A percentile compares a stretch with the other conserved stretches of the same genome.
Evolutionary conservation across 2,329 filamentous ascomycete species (phyloP).

Genomic region (Penicillium crustosum): DNA sequence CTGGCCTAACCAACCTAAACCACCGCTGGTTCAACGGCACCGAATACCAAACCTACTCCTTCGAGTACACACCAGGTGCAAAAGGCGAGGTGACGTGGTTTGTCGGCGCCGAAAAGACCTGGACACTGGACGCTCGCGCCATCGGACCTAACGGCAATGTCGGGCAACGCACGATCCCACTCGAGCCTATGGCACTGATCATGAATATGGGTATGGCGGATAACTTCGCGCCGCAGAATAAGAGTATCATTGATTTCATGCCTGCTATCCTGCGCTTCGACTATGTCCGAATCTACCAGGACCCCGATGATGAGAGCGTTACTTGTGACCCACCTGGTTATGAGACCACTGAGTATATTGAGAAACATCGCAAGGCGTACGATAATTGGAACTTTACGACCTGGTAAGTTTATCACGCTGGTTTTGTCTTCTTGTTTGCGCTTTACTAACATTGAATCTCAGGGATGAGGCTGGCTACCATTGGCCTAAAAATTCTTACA

Average conservation of each 20-base stretch:
- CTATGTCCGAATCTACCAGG: slow-evolving; percentile 70
- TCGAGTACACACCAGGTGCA: slow-evolving; percentile 62
- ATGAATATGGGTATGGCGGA: slow-evolving; percentile 70
- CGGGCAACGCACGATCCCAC: slow-evolving; percentile 62
- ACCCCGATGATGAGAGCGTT: slow-evolving; percentile 56
- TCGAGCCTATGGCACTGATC: slow-evolving; percentile 67
- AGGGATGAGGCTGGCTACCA: slow-evolving; percentile 53
- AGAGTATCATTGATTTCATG: slow-evolving; percentile 56
- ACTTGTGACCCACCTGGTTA: slow-evolving; percentile 69
- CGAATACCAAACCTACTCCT: slow-evolving; percentile 62
- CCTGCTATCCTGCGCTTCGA: slow-evolving; percentile 68
- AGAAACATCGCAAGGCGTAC: slow-evolving; percentile 61
- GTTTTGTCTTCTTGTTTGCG: neutral
- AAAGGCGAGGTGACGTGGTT: slow-evolving; percentile 67
- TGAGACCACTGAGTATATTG: slow-evolving; percentile 67
- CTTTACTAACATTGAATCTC: neutral
- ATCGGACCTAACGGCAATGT: slow-evolving; percentile 69
- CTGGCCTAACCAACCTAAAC: slow-evolving; percentile 61
- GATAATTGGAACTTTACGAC: slow-evolving; percentile 63
- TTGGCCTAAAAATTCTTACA: slow-evolving; percentile 63
- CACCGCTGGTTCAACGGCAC: slow-evolving; percentile 67
- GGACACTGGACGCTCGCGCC: slow-evolving; percentile 60
- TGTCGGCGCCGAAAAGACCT: slow-evolving; percentile 64
- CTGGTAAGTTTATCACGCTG: slow-evolving; percentile 49
- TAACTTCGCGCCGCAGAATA: slow-evolving; percentile 63